Evolutionary conservation across 176 grass and related monocot species (phyloP).

Genomic region (Miscanthus lutarioriparius): DNA sequence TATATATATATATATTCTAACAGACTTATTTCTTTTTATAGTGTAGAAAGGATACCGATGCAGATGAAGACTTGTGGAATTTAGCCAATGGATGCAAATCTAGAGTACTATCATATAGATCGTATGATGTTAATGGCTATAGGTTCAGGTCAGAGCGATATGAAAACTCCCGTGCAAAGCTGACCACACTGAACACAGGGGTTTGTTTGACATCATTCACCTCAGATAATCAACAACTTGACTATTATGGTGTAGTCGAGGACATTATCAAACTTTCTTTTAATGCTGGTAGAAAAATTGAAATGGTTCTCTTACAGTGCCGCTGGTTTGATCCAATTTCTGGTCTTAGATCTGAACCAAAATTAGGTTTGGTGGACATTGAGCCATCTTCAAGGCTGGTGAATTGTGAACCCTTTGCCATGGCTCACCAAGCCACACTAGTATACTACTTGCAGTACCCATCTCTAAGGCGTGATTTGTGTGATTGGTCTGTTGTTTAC

Average conservation of each 20-base stretch:
- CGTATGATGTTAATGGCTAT: neutral
- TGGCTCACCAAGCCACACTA: conserved; percentile 25
- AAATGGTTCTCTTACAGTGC: conserved; percentile 13
- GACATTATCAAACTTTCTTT: too few relatives aligned
- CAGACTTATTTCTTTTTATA: too few relatives aligned
- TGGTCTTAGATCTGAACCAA: neutral
- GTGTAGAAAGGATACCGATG: too few relatives aligned
- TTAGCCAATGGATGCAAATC: too few relatives aligned
- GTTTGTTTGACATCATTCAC: conserved; percentile 8
- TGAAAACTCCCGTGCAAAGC: neutral
- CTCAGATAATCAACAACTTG: too few relatives aligned
- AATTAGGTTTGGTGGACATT: conserved; percentile 17
- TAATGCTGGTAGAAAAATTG: neutral
- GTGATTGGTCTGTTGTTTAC: conserved; percentile 1
- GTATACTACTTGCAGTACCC: conserved; percentile 10
- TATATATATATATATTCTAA: too few relatives aligned
- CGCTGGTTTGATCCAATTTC: conserved; percentile 5
- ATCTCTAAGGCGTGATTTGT: neutral
- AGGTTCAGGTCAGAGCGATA: conserved; percentile 16
- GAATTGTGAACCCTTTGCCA: conserved; percentile 25
- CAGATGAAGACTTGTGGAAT: too few relatives aligned
- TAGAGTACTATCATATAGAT: too few relatives aligned
- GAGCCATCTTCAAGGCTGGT: neutral
- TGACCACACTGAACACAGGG: neutral
- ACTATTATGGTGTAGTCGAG: too few relatives aligned